Percentiles rank a stretch among this genome's conserved stretches.
phyloP scores from a whole-genome alignment of 306 rosid genomes.

The Senna tora region DNA sequence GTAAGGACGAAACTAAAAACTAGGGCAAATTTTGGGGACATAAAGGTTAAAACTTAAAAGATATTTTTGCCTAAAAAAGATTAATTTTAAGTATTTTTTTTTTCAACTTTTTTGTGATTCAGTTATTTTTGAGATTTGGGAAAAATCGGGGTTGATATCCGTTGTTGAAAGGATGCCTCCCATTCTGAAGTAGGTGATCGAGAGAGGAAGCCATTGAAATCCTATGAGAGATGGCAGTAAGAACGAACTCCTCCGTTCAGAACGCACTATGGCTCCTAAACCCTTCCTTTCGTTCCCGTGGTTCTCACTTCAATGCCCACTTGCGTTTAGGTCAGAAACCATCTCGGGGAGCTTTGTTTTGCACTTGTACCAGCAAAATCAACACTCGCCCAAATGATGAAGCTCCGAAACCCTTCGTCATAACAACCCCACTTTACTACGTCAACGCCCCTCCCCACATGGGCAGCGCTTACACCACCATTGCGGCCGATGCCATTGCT shows the following conservation, averaged over 20 bases:
- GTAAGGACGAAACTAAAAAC: no score
- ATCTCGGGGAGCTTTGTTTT: slow-evolving; percentile 49
- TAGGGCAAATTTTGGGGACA: no score
- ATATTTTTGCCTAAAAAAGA: no score
- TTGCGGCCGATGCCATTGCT: slow-evolving; percentile 95
- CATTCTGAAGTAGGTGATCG: not conserved
- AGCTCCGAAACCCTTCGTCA: slow-evolving; percentile 60
- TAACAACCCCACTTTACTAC: slow-evolving; percentile 95
- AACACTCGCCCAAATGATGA: slow-evolving; percentile 9
- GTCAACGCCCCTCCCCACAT: slow-evolving; percentile 98
- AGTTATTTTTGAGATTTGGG: no score
- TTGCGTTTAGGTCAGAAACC: slow-evolving; percentile 45
- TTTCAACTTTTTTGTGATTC: no score
- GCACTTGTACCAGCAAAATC: slow-evolving; percentile 43
- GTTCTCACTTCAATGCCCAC: slow-evolving; percentile 45
- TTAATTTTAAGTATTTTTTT: no score
- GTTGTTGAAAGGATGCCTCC: not conserved
- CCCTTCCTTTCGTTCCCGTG: slow-evolving; percentile 53
- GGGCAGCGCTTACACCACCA: slow-evolving; percentile 99
- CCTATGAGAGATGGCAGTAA: slow-evolving; percentile 51
- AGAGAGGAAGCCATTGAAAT: not conserved
- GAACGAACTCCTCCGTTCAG: slow-evolving; percentile 62
- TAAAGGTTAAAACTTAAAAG: no score
- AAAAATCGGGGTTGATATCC: not conserved
- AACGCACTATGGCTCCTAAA: slow-evolving; percentile 55